Evolutionary conservation across 805 yeast species (phyloP).

Genomic region (Kuraishia molischiana): DNA sequence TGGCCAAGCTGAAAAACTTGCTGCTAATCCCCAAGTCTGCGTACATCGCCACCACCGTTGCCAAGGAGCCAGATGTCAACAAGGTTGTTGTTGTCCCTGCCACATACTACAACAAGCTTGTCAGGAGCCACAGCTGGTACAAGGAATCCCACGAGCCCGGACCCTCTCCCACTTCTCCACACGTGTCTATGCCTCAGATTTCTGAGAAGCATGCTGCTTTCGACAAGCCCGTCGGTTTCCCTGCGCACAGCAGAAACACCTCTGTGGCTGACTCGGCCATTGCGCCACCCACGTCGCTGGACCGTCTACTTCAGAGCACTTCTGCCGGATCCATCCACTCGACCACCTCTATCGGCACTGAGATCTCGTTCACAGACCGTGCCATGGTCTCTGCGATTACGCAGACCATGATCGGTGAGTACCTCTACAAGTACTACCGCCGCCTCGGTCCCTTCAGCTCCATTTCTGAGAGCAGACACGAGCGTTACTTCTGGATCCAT

Average conservation of each 20-base stretch:
- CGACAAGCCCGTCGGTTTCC: not conserved
- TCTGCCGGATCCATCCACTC: constrained; percentile 4
- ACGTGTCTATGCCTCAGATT: too few relatives aligned
- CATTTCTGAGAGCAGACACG: constrained; percentile 75
- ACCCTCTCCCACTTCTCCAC: not conserved
- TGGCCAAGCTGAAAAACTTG: constrained; percentile 25
- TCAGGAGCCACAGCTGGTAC: constrained; percentile 29
- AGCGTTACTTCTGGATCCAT: constrained; percentile 92
- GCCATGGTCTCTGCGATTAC: constrained; percentile 80
- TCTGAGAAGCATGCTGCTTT: too few relatives aligned
- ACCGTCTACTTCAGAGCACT: constrained; percentile 8
- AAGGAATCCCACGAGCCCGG: constrained; percentile 8
- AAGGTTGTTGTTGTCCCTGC: constrained; percentile 57
- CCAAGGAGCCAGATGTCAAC: constrained; percentile 40
- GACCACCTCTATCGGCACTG: constrained; percentile 38
- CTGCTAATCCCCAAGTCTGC: constrained; percentile 49
- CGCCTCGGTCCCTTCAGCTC: constrained; percentile 66
- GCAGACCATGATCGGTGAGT: constrained; percentile 91
- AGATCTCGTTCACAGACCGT: constrained; percentile 55
- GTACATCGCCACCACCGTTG: constrained; percentile 54
- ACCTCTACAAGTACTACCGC: constrained; percentile 75
- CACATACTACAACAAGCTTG: constrained; percentile 50
- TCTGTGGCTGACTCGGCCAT: constrained; percentile 8
- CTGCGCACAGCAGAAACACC: not conserved
- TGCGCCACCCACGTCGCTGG: constrained; percentile 19